Percentiles rank a stretch among this genome's conserved stretches.
Evolutionary conservation across 345 rosid genomes (phyloP).

Genomic region (Limnanthes douglasii): DNA sequence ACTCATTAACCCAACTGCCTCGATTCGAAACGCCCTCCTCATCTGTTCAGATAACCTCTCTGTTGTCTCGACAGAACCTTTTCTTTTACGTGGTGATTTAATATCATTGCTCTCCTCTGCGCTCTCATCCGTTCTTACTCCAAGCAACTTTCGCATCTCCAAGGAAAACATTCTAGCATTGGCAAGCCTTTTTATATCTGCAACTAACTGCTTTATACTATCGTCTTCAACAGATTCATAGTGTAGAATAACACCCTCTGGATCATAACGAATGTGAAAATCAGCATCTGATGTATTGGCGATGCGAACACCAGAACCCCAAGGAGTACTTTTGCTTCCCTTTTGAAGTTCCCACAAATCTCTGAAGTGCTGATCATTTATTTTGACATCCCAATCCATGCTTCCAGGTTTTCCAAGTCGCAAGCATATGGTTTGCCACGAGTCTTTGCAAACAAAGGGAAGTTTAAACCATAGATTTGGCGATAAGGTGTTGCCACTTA

Average conservation of each 20-base stretch:
- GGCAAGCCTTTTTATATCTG: slow-evolving; percentile 85
- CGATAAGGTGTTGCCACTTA: slow-evolving; percentile 52
- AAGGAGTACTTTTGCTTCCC: slow-evolving; percentile 58
- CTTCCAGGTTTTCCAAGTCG: slow-evolving; percentile 98
- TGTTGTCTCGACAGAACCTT: slow-evolving; percentile 41
- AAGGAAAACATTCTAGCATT: slow-evolving; percentile 92
- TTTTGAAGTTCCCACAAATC: slow-evolving; percentile 98
- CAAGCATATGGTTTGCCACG: slow-evolving; percentile 92
- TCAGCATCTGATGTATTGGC: slow-evolving; percentile 89
- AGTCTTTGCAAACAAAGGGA: slow-evolving; percentile 64
- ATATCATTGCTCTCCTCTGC: slow-evolving; percentile 41
- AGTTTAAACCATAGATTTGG: slow-evolving; percentile 95
- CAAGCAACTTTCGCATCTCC: slow-evolving; percentile 90
- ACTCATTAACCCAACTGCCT: slow-evolving; percentile 90
- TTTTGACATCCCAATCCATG: slow-evolving; percentile 97
- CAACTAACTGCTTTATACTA: slow-evolving; percentile 86
- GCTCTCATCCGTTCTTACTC: slow-evolving; percentile 73
- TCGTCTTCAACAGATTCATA: slow-evolving; percentile 87
- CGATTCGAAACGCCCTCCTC: slow-evolving; percentile 89
- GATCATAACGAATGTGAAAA: slow-evolving; percentile 86
- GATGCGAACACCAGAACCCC: slow-evolving; percentile 93
- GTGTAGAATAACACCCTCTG: slow-evolving; percentile 92
- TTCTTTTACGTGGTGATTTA: slow-evolving; percentile 42
- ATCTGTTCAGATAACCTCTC: slow-evolving; percentile 71
- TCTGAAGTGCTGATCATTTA: slow-evolving; percentile 90